Conservation (phyloP, 306 rosid genomes). For the Adenanthera pavonina region DNA sequence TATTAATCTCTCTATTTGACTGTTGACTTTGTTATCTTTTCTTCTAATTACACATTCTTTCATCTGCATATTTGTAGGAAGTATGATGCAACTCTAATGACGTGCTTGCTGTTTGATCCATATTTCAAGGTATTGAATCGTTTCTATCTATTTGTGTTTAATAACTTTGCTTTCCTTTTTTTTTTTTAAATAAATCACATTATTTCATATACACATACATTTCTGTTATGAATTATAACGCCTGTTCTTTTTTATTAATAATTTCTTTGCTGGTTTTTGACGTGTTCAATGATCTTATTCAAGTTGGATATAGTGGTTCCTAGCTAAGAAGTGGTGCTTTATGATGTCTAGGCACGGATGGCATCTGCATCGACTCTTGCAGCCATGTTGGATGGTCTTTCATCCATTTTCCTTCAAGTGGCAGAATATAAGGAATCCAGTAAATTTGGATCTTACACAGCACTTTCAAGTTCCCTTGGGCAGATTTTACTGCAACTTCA, state of each 20-base stretch:
- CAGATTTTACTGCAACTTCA: slow-evolving; percentile 90
- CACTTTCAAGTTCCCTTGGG: slow-evolving; percentile 93
- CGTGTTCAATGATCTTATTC: background rate
- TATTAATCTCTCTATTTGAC: slow-evolving; percentile 26
- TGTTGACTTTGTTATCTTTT: slow-evolving; percentile 27
- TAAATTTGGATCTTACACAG: slow-evolving; percentile 86
- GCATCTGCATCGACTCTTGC: slow-evolving; percentile 78
- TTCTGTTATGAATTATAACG: slow-evolving; percentile 27
- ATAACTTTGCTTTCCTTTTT: background rate
- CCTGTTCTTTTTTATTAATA: background rate
- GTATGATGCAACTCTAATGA: slow-evolving; percentile 84
- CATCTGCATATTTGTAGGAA: slow-evolving; percentile 59
- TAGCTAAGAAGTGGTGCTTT: slow-evolving; percentile 43
- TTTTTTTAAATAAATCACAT: slow-evolving; percentile 5
- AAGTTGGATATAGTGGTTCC: slow-evolving; percentile 21
- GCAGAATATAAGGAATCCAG: slow-evolving; percentile 85
- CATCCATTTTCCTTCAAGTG: slow-evolving; percentile 83
- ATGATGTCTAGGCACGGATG: slow-evolving; percentile 66
- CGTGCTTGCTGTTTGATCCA: slow-evolving; percentile 91
- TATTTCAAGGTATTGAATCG: slow-evolving; percentile 70
- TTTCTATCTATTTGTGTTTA: slow-evolving; percentile 33
- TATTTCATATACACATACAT: background rate
- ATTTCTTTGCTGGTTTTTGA: slow-evolving; percentile 9
- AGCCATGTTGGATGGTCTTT: slow-evolving; percentile 80
- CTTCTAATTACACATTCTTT: slow-evolving; percentile 32